Evolutionary conservation across 2,329 filamentous ascomycete genomes (phyloP), one percentile per base, ranked within the genome.

Genomic region (Fusarium denticulatum): DNA sequence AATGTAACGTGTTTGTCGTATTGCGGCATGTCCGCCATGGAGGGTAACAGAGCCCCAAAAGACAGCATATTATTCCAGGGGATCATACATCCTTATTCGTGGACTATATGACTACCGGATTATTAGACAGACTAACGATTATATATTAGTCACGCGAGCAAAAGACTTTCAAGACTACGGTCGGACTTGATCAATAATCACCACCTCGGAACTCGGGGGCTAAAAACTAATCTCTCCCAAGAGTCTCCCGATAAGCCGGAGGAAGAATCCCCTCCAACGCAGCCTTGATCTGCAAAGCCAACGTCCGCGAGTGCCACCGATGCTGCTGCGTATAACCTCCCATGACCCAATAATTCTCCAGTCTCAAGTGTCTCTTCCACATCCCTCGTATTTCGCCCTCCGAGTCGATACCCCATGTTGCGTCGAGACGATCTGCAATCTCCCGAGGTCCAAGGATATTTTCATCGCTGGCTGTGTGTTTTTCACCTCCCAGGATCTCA

Each of bases 291-390:
- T 76, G 69, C 36, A 76, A 37, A 1, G 69, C 72, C 12, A 76
- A 22, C 22, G 70, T 73, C 20, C 49, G 43, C 0, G 74, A 76
- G 14, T 71, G 57, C 63, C 69, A 76, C 12, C 61, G 55, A 26
- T 73, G 72, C 18, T 75, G 74, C 50, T 75, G 69, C 2, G 55
- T 67, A 20, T 65, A 71, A 13, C 64, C 72, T 2, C 69, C 61
- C 60, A 69, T 76, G 8, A 76, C n/a, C 66, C 71, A 71, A 34
- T 64, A 75, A 20, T 73, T 75, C 0, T 72, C 60, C 15, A 75
- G 26, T 8, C 32, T 60, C 13, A 40, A 36, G 26, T 76, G 74
- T 0, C 69, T 60, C 7, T 75, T 76, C 74, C 64, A 76, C 66
- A 76, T 76, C 1, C 74, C 74, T 6, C 69, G 57, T 16, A 75